Evolutionary conservation across 2,329 filamentous ascomycete genomes (phyloP), one percentile per base, ranked within the genome.

Genomic region (Zopfia rhizophila): DNA sequence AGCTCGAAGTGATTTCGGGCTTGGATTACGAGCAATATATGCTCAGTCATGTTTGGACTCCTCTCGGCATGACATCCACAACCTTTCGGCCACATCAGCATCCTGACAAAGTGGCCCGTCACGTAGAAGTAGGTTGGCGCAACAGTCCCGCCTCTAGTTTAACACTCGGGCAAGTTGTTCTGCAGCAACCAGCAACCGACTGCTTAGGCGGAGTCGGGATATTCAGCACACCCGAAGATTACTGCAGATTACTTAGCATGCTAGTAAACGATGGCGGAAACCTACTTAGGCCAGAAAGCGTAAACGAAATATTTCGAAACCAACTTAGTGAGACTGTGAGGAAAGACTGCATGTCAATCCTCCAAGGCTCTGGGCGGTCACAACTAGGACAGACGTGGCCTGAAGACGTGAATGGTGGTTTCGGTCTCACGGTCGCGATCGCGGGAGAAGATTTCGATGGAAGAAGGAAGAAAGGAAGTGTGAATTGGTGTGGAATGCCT

Each of bases 401-500:
- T 14, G 47, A 42, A 29, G 36, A 27, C 12, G 38, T 31, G 22
- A 38, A 46, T 12, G 43, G 36, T 3, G 47, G 30, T 5, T 46
- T 41, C 17, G 47, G 47, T 4, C 36, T 51, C 7, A 43, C 42
- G n/a, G n/a, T 19, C 2, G 29, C 35, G 8, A 48, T 52, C 17
- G 43, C 23, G 4, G 23, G 30, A 10, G 17, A 38, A 30, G 48
- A 52, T 32, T 44, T 52, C 30, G 31, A 23, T 19, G 45, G 29
- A 5, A 17, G 44, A 16, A 38, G 48, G 29, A 38, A 30, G 35
- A 41, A 38, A 21, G 44, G 43, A 4, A 48, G 38, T 23, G 39
- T 32, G n/a, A 47, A 43, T 23, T 51, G 47, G 47, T 38, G 42
- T 28, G 47, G 47, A 3, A 42, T 46, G 42, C 42, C 47, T 10